phyloP scores from a whole-genome alignment of 108 stramenopile species.

The Conticribra weissflogii region DNA sequence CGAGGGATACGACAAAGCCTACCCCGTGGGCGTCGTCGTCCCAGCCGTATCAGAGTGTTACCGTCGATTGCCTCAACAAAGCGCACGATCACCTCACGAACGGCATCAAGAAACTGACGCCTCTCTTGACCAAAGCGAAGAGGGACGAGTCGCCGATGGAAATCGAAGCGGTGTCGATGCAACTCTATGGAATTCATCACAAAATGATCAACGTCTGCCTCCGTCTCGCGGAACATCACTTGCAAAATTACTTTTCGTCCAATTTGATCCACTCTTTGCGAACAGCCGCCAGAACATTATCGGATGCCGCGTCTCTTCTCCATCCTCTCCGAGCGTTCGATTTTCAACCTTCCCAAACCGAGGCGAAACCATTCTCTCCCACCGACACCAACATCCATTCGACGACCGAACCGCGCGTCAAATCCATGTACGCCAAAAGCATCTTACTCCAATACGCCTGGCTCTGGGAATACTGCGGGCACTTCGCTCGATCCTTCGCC shows the following conservation, averaged over 20 bases:
- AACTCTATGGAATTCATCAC: slow-evolving; percentile 79
- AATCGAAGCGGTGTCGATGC: slow-evolving; percentile 67
- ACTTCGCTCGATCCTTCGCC: slow-evolving; percentile 88
- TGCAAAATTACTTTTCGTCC: slow-evolving; percentile 78
- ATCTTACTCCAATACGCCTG: slow-evolving; percentile 74
- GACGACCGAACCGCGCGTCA: slow-evolving; percentile 1
- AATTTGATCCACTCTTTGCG: slow-evolving; percentile 80
- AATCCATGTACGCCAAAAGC: slow-evolving; percentile 35
- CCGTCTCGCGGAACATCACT: slow-evolving; percentile 74
- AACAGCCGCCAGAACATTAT: slow-evolving; percentile 59
- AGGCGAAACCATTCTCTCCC: too few relatives aligned
- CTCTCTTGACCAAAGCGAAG: slow-evolving; percentile 52
- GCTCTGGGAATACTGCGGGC: slow-evolving; percentile 88
- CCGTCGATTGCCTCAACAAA: slow-evolving; percentile 71
- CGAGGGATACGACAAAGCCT: slow-evolving; percentile 31
- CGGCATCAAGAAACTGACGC: slow-evolving; percentile 58
- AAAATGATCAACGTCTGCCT: slow-evolving; percentile 81
- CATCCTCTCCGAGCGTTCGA: slow-evolving; percentile 23
- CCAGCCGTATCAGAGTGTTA: slow-evolving; percentile 62
- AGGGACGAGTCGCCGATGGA: slow-evolving; percentile 30
- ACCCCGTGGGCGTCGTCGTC: slow-evolving; percentile 44
- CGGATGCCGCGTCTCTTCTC: slow-evolving; percentile 58
- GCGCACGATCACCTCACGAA: slow-evolving; percentile 73
- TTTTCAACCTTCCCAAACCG: slow-evolving; percentile 1
- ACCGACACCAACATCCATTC: neutral